Evolutionary conservation across 2,329 filamentous ascomycete species (phyloP).

Genomic region (Talaromyces marneffei): DNA sequence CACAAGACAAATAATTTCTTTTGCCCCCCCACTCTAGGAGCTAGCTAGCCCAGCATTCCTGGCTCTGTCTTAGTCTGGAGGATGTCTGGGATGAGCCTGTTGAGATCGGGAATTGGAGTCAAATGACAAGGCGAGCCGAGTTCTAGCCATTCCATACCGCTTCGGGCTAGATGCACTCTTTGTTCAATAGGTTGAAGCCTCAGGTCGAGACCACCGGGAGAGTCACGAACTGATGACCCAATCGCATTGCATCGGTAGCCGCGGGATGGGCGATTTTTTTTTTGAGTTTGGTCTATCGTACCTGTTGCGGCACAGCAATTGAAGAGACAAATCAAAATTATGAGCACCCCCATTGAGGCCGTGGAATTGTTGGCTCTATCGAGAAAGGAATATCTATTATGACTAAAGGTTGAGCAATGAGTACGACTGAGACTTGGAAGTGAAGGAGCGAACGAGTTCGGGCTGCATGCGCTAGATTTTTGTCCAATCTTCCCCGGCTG

Average conservation of each 20-base stretch:
- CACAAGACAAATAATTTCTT: constrained; percentile 5
- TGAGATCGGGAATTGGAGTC: background rate
- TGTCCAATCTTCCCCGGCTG: constrained; percentile 3
- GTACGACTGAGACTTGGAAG: background rate
- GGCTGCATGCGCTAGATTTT: background rate
- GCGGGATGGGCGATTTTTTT: constrained; percentile 2
- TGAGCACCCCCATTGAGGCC: background rate
- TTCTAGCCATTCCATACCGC: constrained; percentile 2
- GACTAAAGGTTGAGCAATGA: no score
- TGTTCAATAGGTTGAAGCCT: background rate
- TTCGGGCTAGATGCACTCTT: background rate
- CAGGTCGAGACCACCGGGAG: background rate
- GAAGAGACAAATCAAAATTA: background rate
- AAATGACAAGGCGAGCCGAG: background rate
- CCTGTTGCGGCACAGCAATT: background rate
- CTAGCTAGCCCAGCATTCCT: background rate
- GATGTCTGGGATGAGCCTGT: background rate
- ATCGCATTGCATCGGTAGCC: constrained; percentile 9
- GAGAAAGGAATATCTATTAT: no score
- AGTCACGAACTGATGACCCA: constrained; percentile 3
- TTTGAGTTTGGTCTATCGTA: background rate
- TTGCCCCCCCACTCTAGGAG: background rate
- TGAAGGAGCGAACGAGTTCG: background rate
- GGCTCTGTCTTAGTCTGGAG: background rate
- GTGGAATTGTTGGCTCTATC: background rate